Conservation (phyloP, 2,329 filamentous ascomycete genomes). For the Curvularia hawaiiensis region DNA sequence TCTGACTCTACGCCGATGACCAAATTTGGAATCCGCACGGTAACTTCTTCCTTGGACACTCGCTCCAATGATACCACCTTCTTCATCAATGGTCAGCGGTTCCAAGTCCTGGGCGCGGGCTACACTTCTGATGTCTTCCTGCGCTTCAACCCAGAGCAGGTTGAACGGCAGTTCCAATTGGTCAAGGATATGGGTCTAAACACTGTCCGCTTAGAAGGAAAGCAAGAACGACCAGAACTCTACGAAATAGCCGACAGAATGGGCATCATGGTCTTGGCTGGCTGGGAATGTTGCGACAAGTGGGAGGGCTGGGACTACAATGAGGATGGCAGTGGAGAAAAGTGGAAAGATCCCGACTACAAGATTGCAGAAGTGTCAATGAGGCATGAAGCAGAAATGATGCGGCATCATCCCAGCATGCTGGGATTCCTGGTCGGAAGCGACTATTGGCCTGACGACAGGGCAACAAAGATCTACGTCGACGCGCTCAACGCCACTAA, state of each 20-base stretch:
- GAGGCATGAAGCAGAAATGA: constrained; percentile 64
- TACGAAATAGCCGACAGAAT: constrained; percentile 64
- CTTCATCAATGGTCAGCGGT: constrained; percentile 60
- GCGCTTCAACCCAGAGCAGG: constrained; percentile 58
- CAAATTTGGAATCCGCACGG: constrained; percentile 61
- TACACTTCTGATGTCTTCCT: constrained; percentile 68
- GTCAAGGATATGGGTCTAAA: constrained; percentile 67
- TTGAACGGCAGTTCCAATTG: constrained; percentile 58
- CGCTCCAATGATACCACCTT: constrained; percentile 61
- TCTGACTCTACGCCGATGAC: constrained; percentile 46
- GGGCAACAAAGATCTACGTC: constrained; percentile 60
- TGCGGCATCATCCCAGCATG: constrained; percentile 65
- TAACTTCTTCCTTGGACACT: constrained; percentile 57
- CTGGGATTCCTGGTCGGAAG: constrained; percentile 65
- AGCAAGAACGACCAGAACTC: constrained; percentile 66
- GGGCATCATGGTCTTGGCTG: constrained; percentile 66
- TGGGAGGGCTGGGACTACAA: constrained; percentile 71
- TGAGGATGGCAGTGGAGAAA: constrained; percentile 52
- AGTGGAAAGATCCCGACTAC: constrained; percentile 63
- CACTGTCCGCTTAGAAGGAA: constrained; percentile 67
- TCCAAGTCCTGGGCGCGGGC: constrained; percentile 66
- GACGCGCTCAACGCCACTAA: constrained; percentile 56
- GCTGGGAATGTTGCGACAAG: constrained; percentile 72
- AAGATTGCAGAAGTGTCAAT: constrained; percentile 60
- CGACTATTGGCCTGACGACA: constrained; percentile 67